Conservation (phyloP, 371 early-diverging fungal species). For the Saksenaea oblongispora region DNA sequence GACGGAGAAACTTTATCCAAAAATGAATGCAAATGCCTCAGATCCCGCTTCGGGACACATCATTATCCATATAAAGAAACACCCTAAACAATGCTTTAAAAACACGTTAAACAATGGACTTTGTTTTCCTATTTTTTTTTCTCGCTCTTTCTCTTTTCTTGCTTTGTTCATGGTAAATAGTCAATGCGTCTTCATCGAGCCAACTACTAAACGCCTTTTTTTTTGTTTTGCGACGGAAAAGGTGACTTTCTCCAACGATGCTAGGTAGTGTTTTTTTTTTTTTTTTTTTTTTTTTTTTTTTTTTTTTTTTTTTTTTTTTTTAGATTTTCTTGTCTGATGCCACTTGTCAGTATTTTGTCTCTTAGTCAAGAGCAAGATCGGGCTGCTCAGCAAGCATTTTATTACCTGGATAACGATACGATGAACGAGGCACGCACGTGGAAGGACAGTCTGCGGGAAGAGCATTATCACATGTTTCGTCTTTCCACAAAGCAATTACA, state of each 20-base stretch:
- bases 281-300: neutral
- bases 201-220: no score
- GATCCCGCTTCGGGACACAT: neutral
- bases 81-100: neutral
- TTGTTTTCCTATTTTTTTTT: neutral
- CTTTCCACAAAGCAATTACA: constrained; percentile 29
- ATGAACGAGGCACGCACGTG: neutral
- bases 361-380: neutral
- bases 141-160: neutral
- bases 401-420: neutral
- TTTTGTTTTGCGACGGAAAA: no score
- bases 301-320: neutral
- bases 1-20: neutral
- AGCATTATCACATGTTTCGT: neutral
- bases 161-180: neutral
- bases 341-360: neutral
- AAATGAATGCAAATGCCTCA: neutral
- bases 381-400: neutral
- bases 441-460: neutral
- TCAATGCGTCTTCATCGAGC: no score
- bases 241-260: no score
- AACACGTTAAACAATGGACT: neutral
- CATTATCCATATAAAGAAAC: neutral
- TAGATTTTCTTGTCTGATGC: neutral
- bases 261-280: no score